phyloP scores from a whole-genome alignment of 1,284 basidiomycete species.

The Neolentinus lepideus region DNA sequence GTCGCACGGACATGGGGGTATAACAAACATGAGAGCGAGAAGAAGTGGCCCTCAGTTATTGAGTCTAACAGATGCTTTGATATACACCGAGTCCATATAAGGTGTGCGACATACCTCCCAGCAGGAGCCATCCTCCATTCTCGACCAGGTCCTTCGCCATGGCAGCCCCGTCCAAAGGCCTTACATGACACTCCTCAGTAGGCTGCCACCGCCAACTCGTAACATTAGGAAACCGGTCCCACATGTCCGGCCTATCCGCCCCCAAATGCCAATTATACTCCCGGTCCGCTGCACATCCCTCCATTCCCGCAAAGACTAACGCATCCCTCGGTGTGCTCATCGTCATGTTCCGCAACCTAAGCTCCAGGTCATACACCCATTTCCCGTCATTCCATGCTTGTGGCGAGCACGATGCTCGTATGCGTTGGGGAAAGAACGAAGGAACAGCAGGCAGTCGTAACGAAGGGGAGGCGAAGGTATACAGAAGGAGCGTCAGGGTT shows the following conservation, averaged over 20 bases:
- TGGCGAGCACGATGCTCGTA: background rate
- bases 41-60: conserved; percentile 64
- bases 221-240: conserved; percentile 43
- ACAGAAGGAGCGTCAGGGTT: background rate
- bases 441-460: background rate
- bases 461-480: background rate
- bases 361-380: background rate
- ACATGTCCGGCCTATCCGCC: conserved; percentile 36
- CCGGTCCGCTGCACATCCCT: conserved; percentile 52
- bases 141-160: conserved; percentile 52
- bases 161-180: conserved; percentile 29
- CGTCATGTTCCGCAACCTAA: conserved; percentile 11
- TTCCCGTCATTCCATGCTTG: background rate
- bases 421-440: background rate
- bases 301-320: conserved; percentile 42
- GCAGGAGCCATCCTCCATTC: conserved; percentile 58
- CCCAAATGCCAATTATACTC: conserved; percentile 59
- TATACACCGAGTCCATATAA: background rate
- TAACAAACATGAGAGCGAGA: conserved; percentile 57
- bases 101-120: conserved; percentile 40
- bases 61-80: conserved; percentile 34
- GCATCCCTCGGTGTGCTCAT: conserved; percentile 35
- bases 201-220: conserved; percentile 48
- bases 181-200: conserved; percentile 30
- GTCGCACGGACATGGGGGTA: conserved; percentile 60